Evolutionary conservation across 257 asterid species (phyloP).

Genomic region (Ocimum tenuiflorum): DNA sequence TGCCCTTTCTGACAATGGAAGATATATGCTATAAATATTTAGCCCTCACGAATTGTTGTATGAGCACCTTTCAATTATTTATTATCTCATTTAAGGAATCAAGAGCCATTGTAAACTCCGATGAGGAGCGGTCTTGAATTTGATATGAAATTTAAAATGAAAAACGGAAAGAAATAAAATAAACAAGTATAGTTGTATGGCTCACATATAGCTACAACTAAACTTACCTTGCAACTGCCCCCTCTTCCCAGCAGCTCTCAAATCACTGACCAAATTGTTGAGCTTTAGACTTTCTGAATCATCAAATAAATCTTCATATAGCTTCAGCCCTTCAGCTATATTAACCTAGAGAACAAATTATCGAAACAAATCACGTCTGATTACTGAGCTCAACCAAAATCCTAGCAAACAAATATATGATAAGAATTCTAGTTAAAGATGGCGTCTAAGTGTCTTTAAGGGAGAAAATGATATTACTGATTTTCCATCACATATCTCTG

Average conservation of each 20-base stretch:
- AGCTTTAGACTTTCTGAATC: conserved; percentile 60
- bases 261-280: conserved; percentile 53
- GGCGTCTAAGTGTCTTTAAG: no score
- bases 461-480: conserved; percentile 34
- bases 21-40: conserved; percentile 4
- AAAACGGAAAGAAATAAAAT: not conserved
- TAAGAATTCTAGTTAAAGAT: no score
- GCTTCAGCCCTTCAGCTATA: conserved; percentile 74
- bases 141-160: not conserved
- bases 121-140: not conserved
- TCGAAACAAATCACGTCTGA: conserved; percentile 18
- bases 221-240: conserved; percentile 77
- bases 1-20: conserved; percentile 3
- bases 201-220: conserved; percentile 14
- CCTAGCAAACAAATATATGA: not conserved
- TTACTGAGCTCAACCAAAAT: conserved; percentile 17
- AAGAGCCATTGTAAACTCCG: not conserved
- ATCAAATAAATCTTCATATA: conserved; percentile 52
- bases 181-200: conserved; percentile 11
- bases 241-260: conserved; percentile 78
- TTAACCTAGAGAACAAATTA: conserved; percentile 46
- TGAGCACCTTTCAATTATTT: not conserved
- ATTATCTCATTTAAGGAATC: conserved; percentile 7
- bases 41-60: conserved; percentile 4
- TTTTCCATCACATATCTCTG: conserved; percentile 62